These are phyloP conservation scores for Pilobolus umbonatus DNA, from an alignment of 192 early-diverging fungal genomes.

Conservation along the genomic window DNA sequence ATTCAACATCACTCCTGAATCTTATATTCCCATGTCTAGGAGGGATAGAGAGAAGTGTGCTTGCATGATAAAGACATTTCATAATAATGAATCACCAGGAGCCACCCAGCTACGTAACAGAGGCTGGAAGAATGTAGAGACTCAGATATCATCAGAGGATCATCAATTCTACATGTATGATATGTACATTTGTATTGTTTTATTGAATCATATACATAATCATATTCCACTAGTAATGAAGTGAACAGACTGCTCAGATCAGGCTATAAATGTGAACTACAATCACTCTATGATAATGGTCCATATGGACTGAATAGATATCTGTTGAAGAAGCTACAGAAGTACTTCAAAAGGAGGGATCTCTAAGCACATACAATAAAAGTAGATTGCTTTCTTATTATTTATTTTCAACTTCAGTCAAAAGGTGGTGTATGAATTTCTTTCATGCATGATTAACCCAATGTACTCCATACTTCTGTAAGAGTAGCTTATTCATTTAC, in stretches of 20 bases:
- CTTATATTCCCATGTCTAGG: constrained; percentile 6
- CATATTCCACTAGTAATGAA: constrained; percentile 12
- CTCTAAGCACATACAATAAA: too few relatives aligned
- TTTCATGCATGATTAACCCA: too few relatives aligned
- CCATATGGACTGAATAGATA: constrained; percentile 9
- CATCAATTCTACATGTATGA: constrained; percentile 11
- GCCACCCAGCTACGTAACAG: not conserved
- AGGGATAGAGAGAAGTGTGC: constrained; percentile 20
- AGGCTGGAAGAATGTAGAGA: not conserved
- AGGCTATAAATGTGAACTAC: constrained; percentile 13
- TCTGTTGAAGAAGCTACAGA: not conserved
- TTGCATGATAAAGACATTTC: constrained; percentile 4
- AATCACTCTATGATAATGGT: constrained; percentile 4
- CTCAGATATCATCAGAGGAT: not conserved
- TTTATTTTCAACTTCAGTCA: too few relatives aligned
- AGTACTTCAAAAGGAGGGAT: too few relatives aligned
- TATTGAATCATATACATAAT: not conserved
- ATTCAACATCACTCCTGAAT: constrained; percentile 1
- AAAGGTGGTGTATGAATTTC: too few relatives aligned
- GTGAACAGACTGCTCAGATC: not conserved
- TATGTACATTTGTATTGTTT: not conserved
- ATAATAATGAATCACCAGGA: not conserved
- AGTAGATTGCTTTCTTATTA: too few relatives aligned
- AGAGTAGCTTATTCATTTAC: too few relatives aligned
- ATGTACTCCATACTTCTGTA: too few relatives aligned